Conservation (phyloP, 2,329 filamentous ascomycete species). For the Beauveria asiatica region DNA sequence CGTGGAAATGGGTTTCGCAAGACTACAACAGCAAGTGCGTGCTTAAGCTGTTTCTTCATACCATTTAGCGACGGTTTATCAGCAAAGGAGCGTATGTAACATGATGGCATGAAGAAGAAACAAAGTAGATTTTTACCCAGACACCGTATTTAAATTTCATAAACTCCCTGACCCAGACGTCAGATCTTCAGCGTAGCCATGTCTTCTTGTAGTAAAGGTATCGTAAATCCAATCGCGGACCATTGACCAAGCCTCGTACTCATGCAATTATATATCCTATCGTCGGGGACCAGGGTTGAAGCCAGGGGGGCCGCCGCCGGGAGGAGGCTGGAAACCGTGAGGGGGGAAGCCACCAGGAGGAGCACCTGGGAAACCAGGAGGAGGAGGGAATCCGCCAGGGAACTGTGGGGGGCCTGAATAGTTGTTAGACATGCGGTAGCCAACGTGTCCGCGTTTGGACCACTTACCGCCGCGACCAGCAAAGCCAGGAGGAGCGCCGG, state of each 20-base stretch:
- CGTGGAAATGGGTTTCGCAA: not conserved
- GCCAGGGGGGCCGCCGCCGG: conserved; percentile 53
- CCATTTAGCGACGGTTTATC: too few species aligned
- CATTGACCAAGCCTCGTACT: conserved; percentile 17
- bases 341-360: conserved; percentile 36
- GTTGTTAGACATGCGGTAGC: conserved; percentile 23
- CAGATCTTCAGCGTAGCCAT: conserved; percentile 16
- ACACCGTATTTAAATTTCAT: conserved; percentile 12
- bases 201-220: conserved; percentile 17
- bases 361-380: conserved; percentile 33
- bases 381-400: conserved; percentile 38
- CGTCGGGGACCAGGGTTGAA: conserved; percentile 66
- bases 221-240: conserved; percentile 18
- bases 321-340: conserved; percentile 44
- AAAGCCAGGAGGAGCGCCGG: conserved; percentile 38
- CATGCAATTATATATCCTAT: conserved; percentile 28
- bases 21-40: too few species aligned
- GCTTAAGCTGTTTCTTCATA: too few species aligned
- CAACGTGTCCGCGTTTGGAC: conserved; percentile 8
- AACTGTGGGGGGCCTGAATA: conserved; percentile 39
- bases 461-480: conserved; percentile 49
- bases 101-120: not conserved
- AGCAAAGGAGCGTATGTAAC: not conserved
- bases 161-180: conserved; percentile 11
- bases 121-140: conserved; percentile 12